Evolutionary conservation across 371 early-diverging fungal species (phyloP), one percentile per base, ranked within the genome.

Genomic region (Chytridiales sp.): DNA sequence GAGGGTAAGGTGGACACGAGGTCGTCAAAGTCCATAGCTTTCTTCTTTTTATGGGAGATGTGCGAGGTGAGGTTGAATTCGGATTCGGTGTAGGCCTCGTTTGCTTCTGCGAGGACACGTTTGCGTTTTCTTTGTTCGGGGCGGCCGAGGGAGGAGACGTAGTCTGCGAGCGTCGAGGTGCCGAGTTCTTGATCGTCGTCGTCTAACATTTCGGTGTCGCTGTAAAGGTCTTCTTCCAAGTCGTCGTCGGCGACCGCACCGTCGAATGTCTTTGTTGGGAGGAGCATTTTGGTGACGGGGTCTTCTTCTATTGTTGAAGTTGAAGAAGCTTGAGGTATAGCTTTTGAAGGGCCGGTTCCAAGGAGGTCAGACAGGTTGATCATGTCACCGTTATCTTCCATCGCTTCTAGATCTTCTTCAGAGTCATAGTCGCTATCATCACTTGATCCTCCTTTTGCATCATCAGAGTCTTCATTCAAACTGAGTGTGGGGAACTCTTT

Each of bases 1-100:
- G 82, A 82, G 48, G 77, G 77, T 24, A 91, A 54, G 4, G 84
- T 71, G 13, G 77, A 81, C 64, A 95, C 77, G 55, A 96, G 73
- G 61, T 89, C 92, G 30, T 73, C 63, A n/a, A 95, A 66, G 19
- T 83, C 85, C 17, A 95, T 64, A 24, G 47, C 34, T 13, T 56
- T 27, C 4, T 44, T 19, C 21, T 56, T 53, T 0, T 68, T 53
- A n/a, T n/a, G n/a, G n/a, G n/a, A n/a, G n/a, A n/a, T n/a, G n/a
- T n/a, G n/a, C 5, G 82, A 77, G 15, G 76, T 59, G 41, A 92
- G 69, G 59, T 88, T 87, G 71, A 82, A 93, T 70, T 91, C 92
- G 4, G 80, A 84, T 67, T 91, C 92, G 29, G 83, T 75, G 50
- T 82, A 87, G 0, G 83, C 85, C 69, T 92, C 92, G 1, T 83